Evolutionary conservation across 805 yeast genomes (phyloP), one percentile per base, ranked within the genome.

Genomic region (Kodamaea kakaduensis): DNA sequence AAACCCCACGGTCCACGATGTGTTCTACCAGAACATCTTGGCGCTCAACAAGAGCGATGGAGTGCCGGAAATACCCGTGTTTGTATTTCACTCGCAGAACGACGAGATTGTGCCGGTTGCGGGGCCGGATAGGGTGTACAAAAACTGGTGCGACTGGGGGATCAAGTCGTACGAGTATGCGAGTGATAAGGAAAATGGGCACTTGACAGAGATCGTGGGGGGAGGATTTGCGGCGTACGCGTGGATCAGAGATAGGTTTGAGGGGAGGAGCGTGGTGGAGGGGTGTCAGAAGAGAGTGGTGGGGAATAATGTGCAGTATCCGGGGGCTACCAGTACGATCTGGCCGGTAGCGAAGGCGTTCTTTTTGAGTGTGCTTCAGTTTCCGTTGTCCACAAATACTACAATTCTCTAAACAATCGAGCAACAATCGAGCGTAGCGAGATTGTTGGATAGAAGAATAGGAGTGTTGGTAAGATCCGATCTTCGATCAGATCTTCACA

Each of bases 291-390:
- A 27, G 14, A 36, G 34, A 73, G 79, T 57, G 61, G 41, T 80
- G 67, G 40, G 55, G 56, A 7, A 62, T 50, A 53, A 60, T 61
- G 27, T 83, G 69, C 38, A 77, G 61, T 50, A 53, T 61, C 45
- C 55, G 64, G 37, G 61, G 66, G 34, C 74, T 8, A 9, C 36
- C 4, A 25, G 6, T n/a, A n/a, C 16, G 3, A 18, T 27, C 17
- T 20, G 25, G 3, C 15, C 17, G 12, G 25, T 16, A 9, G 25
- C 21, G 22, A 25, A 30, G 13, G 32, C 32, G 10, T 22, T 16
- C 8, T 27, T 27, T 16, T 15, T 19, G 15, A 27, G 27, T 23
- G 9, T n/a, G 13, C 20, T 20, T 19, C 32, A 15, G 31, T 17
- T 27, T 27, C 8, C 17, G 15, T n/a, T n/a, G n/a, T n/a, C n/a